Evolutionary conservation across 2,329 filamentous ascomycete genomes (phyloP), one percentile per base, ranked within the genome.

Genomic region (Colletotrichum lentis): DNA sequence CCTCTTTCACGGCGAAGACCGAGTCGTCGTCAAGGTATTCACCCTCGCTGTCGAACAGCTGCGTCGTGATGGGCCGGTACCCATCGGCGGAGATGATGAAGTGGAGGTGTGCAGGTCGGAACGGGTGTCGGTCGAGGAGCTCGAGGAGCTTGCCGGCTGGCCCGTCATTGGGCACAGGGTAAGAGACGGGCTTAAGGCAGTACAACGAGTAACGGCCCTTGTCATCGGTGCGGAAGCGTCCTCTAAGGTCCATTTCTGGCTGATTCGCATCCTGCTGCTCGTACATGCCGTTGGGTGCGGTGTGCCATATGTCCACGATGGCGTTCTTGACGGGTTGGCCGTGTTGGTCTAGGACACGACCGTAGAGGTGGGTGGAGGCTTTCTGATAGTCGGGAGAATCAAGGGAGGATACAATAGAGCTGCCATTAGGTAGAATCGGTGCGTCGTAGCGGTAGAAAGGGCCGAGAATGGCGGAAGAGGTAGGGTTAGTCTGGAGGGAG

Each of bases 241-340:
- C 92, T 4, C 91, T 85, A 24, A 94, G 83, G 76, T 94, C 94
- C 78, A 88, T 88, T 64, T 94, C 91, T 7, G 85, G 82, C 79
- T 94, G 91, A 1, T 86, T 79, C 0, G 85, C 80, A 71, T 94
- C 91, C 78, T 94, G 91, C 78, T 93, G 90, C 80, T 93, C 91
- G 71, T 90, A 90, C 74, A 83, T 74, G 10, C 81, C 80, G 71
- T 90, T 90, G 7, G 88, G 87, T 4, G 85, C 86, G 1, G 87
- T 85, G 73, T 90, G 86, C 88, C 88, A 91, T 35, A 90, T 81
- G 74, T 90, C 88, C 24, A 90, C 79, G 20, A 83, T 80, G 1
- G 86, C 87, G 54, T 82, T 82, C 31, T 81, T 79, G 37, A 90
- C 80, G 1, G 88, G 87, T 71, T 83, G 77, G 68, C 84, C 83